Evolutionary conservation across 2,329 filamentous ascomycete species (phyloP), one percentile per base, ranked within the genome.

Genomic region (Alternaria infectoria): DNA sequence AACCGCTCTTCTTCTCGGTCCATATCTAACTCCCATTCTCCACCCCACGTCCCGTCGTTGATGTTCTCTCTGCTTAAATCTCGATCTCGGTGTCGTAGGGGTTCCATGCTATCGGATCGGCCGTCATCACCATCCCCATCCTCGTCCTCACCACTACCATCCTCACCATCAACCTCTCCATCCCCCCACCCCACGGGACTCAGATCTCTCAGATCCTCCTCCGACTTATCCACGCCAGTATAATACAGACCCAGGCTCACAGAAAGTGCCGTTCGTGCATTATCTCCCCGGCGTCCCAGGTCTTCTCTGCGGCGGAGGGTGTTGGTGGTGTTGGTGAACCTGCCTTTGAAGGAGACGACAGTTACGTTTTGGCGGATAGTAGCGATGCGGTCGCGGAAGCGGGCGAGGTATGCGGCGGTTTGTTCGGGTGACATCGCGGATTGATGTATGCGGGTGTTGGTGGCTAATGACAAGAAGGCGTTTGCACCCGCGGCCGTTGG

Each of bases 81-180:
- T 2, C 9, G 13, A 2, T 52, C 8, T 3, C 5, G 8, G 7
- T 23, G 8, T 2, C 28, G 10, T 1, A 52, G 13, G 2, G 59
- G 59, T 23, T 57, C 54, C 54, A 61, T 61, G 11, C 59, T 61
- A 26, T 61, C 59, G 2, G 23, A 46, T 4, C 54, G 49, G 5
- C 36, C 47, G 23, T 45, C 45, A 2, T 8, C 26, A 3, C 7
- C 43, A 9, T n/a, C 12, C 8, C 8, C 43, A 30, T 49, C 28
- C 1, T 43, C 12, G 2, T 25, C 19, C 9, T 36, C 36, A 3
- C 6, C 32, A 4, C 32, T 30, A 7, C 13, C 15, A 9, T n/a
- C 12, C 8, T 5, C 43, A 30, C 40, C 28, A 3, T 49, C 12
- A 3, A 25, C 19, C 9, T 36, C 36, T 4, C 6, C 32, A 4